Conservation (phyloP, 331 rosid genomes). For the Spiraea crenata region DNA sequence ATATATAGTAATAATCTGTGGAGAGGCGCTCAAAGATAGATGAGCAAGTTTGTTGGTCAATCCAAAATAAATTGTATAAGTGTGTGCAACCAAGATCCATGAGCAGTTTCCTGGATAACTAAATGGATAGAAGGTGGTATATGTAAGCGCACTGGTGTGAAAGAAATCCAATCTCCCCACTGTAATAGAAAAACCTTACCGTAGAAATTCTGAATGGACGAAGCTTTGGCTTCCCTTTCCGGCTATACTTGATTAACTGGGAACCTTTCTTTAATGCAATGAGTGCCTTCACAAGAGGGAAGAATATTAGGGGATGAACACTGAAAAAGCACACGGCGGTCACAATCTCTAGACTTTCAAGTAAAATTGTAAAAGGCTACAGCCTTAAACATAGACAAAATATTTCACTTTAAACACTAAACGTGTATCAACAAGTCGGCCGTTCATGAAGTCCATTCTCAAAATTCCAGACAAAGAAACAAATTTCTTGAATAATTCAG, state of each 20-base stretch:
- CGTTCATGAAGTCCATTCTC: background rate
- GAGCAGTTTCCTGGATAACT: background rate
- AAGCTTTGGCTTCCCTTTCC: conserved; percentile 82
- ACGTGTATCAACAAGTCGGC: background rate
- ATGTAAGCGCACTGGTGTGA: background rate
- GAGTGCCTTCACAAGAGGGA: conserved; percentile 58
- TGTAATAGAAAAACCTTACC: conserved; percentile 43
- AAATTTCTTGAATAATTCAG: background rate
- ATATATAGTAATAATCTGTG: conserved; percentile 16
- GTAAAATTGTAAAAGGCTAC: background rate
- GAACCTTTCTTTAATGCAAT: conserved; percentile 69
- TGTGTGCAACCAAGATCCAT: background rate
- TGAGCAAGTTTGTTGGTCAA: conserved; percentile 3
- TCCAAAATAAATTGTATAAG: background rate
- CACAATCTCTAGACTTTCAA: conserved; percentile 7
- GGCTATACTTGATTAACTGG: conserved; percentile 75
- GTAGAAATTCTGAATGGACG: conserved; percentile 75
- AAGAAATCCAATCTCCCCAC: background rate
- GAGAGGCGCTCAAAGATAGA: background rate
- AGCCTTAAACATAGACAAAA: background rate
- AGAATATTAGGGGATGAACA: conserved; percentile 13
- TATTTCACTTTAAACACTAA: background rate
- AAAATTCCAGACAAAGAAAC: background rate
- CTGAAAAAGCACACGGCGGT: conserved; percentile 13
- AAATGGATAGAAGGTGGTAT: background rate